phyloP scores from a whole-genome alignment of 441 rosid genomes.

The Gossypium aridum region DNA sequence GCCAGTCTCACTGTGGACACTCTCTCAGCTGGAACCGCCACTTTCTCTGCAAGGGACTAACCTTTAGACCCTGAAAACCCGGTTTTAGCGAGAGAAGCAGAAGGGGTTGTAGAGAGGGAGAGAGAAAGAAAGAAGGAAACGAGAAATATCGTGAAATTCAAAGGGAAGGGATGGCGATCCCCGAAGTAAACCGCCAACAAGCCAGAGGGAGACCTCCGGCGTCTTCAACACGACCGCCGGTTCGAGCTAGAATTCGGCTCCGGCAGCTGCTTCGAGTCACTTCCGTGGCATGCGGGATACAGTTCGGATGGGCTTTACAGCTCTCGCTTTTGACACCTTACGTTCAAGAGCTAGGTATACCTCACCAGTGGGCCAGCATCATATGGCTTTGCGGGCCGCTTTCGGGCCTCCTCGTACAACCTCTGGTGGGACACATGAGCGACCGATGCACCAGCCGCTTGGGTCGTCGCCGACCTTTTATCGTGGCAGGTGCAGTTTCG shows the following conservation, averaged over 20 bases:
- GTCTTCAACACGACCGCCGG: slow-evolving; percentile 17
- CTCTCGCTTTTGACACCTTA: slow-evolving; percentile 88
- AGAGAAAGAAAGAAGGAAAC: neutral
- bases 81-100: neutral
- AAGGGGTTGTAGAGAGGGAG: neutral
- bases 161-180: slow-evolving; percentile 30
- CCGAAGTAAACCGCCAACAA: slow-evolving; percentile 35
- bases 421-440: slow-evolving; percentile 82
- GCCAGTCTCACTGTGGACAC: neutral
- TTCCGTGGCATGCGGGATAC: slow-evolving; percentile 91
- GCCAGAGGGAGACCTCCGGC: slow-evolving; percentile 18
- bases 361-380: slow-evolving; percentile 90
- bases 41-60: neutral
- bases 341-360: slow-evolving; percentile 95
- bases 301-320: slow-evolving; percentile 97
- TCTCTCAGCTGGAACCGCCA: slow-evolving; percentile 14
- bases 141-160: neutral
- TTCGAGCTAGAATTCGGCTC: slow-evolving; percentile 41
- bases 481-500: slow-evolving; percentile 47
- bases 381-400: slow-evolving; percentile 98
- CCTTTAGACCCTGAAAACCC: neutral
- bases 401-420: slow-evolving; percentile 85
- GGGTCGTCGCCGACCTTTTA: slow-evolving; percentile 89
- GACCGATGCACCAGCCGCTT: slow-evolving; percentile 79
- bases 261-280: slow-evolving; percentile 77